Percentiles rank a stretch among this genome's conserved stretches.
Conservation (phyloP, 345 rosid species). For the Orychophragmus violaceus region DNA sequence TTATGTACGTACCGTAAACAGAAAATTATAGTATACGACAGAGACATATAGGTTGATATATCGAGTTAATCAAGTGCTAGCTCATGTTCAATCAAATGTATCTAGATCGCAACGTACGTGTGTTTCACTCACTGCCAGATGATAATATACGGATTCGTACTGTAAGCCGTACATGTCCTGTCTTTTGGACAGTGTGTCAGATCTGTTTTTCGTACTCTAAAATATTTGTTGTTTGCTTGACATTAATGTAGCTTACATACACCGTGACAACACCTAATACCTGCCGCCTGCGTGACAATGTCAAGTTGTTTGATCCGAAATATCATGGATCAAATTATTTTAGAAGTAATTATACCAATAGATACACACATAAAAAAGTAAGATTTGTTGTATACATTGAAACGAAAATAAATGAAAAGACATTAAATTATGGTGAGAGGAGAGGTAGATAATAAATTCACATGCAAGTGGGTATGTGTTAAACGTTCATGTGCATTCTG, state of each 20-base stretch:
- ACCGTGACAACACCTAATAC: constrained; percentile 14
- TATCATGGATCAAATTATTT: not conserved
- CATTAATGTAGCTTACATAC: not conserved
- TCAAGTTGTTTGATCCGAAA: not conserved
- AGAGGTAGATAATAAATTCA: constrained; percentile 27
- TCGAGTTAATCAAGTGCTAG: constrained; percentile 1
- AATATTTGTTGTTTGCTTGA: constrained; percentile 4
- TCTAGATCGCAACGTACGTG: not conserved
- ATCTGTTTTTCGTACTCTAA: not conserved
- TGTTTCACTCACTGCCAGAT: not conserved
- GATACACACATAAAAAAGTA: not conserved
- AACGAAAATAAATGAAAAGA: constrained; percentile 13
- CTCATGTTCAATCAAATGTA: not conserved
- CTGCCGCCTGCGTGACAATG: not conserved
- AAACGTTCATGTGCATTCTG: constrained; percentile 20
- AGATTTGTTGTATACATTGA: not conserved
- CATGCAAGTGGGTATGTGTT: constrained; percentile 25
- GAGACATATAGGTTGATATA: not conserved
- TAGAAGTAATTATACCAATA: not conserved
- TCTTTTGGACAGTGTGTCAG: not conserved
- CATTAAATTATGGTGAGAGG: not conserved
- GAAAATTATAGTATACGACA: not conserved
- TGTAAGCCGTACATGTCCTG: constrained; percentile 1
- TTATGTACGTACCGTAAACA: not conserved
- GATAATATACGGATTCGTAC: not conserved